Conservation (phyloP, 2,329 filamentous ascomycete species). For the Biscogniauxia marginata region DNA sequence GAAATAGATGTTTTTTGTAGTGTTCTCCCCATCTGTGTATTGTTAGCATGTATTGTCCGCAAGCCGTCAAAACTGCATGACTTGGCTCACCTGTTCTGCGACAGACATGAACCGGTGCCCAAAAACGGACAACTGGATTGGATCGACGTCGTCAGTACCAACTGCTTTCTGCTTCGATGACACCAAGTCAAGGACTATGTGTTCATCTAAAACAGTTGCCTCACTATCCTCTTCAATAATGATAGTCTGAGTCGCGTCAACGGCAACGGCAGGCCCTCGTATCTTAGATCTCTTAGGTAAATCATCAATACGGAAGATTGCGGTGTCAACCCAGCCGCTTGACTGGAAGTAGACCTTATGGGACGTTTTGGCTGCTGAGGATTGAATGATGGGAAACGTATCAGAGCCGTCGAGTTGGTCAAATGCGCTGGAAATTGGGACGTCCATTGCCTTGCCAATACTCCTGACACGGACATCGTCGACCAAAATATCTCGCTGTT, state of each 20-base stretch:
- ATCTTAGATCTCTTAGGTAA: constrained; percentile 8
- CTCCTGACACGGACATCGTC: constrained; percentile 44
- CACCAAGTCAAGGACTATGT: constrained; percentile 37
- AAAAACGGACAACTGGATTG: constrained; percentile 74
- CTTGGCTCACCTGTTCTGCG: constrained; percentile 53
- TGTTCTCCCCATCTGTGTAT: constrained; percentile 65
- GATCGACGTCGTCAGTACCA: constrained; percentile 62
- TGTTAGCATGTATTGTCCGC: neutral
- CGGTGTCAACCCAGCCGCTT: constrained; percentile 13
- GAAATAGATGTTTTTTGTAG: constrained; percentile 75
- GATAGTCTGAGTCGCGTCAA: constrained; percentile 7
- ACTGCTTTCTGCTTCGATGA: constrained; percentile 58
- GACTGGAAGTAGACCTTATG: constrained; percentile 26
- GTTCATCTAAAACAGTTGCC: constrained; percentile 31
- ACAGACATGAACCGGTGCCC: constrained; percentile 81
- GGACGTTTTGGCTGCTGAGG: constrained; percentile 2
- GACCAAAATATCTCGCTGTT: constrained; percentile 38
- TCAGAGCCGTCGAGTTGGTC: constrained; percentile 7
- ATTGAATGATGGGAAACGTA: constrained; percentile 1
- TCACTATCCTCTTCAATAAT: constrained; percentile 19
- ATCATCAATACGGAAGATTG: constrained; percentile 13
- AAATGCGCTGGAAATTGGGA: constrained; percentile 8
- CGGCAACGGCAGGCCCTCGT: constrained; percentile 2
- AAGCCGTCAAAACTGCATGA: too few species aligned
- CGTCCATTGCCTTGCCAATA: constrained; percentile 27